Conservation (phyloP, 148 eudicot genomes). For the Vaccinium vitisidaea region DNA sequence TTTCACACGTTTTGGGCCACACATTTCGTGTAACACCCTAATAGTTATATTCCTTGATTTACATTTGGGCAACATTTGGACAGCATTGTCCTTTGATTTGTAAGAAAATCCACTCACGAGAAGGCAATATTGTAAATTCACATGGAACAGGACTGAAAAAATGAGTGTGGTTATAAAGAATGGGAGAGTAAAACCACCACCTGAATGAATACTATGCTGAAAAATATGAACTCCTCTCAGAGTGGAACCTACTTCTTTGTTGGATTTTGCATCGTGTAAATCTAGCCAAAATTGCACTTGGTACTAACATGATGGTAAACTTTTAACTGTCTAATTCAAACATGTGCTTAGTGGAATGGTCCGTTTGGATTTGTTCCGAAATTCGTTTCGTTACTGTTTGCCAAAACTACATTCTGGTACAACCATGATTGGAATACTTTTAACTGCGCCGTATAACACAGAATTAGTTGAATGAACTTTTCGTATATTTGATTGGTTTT, state of each 20-base stretch:
- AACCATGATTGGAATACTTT: background rate
- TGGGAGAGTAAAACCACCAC: background rate
- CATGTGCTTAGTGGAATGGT: background rate
- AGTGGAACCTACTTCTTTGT: background rate
- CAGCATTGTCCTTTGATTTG: background rate
- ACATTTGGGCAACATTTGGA: background rate
- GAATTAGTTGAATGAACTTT: background rate
- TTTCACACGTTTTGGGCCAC: slow-evolving; percentile 48
- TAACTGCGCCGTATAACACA: background rate
- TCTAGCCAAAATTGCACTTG: background rate
- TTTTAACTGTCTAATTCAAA: background rate
- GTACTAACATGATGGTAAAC: background rate
- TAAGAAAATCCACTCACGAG: background rate
- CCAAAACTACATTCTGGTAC: background rate
- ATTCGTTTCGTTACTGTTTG: background rate
- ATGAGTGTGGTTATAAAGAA: background rate
- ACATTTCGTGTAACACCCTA: slow-evolving; percentile 5
- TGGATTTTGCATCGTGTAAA: background rate
- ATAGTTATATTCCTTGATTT: background rate
- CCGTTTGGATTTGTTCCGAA: background rate
- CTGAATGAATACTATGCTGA: background rate
- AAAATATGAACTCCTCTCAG: background rate
- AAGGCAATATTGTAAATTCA: background rate
- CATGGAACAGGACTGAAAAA: background rate
- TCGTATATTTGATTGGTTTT: background rate